phyloP scores from a whole-genome alignment of 495 filamentous ascomycete genomes.

The Lophiotrema nucula region DNA sequence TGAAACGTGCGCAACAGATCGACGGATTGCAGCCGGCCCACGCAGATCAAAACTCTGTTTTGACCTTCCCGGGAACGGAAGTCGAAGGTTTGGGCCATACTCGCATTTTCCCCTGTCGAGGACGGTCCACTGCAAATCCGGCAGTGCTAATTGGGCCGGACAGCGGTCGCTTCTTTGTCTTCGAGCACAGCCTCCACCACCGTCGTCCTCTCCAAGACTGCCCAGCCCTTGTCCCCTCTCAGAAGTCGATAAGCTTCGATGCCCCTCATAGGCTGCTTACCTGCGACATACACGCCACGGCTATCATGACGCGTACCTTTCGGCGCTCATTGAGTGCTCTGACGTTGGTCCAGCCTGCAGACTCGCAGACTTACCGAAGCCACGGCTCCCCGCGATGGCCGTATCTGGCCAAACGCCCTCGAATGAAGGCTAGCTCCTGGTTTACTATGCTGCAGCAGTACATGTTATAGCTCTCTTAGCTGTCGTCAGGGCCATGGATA shows the following conservation, averaged over 20 bases:
- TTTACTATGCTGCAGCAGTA: neutral
- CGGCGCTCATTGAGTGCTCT: neutral
- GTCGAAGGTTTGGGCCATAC: neutral
- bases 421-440: neutral
- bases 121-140: neutral
- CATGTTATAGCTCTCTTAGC: neutral
- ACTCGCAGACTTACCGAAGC: neutral
- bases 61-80: neutral
- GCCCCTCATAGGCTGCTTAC: slow-evolving; percentile 9
- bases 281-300: slow-evolving; percentile 11
- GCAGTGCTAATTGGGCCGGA: neutral
- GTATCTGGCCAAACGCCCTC: neutral
- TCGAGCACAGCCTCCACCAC: slow-evolving; percentile 22
- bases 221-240: slow-evolving; percentile 8
- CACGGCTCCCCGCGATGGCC: slow-evolving; percentile 28
- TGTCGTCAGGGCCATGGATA: neutral
- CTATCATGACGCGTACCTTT: slow-evolving; percentile 24
- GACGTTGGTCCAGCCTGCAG: neutral
- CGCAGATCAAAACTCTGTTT: neutral
- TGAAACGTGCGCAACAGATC: slow-evolving; percentile 1
- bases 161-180: slow-evolving; percentile 4
- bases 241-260: slow-evolving; percentile 6
- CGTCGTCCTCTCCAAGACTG: slow-evolving; percentile 9
- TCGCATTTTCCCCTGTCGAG: neutral
- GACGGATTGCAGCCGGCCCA: neutral